These are phyloP conservation scores for Epichloe scottii DNA, from an alignment of 2,329 filamentous ascomycete species.

Conservation along the genomic window DNA sequence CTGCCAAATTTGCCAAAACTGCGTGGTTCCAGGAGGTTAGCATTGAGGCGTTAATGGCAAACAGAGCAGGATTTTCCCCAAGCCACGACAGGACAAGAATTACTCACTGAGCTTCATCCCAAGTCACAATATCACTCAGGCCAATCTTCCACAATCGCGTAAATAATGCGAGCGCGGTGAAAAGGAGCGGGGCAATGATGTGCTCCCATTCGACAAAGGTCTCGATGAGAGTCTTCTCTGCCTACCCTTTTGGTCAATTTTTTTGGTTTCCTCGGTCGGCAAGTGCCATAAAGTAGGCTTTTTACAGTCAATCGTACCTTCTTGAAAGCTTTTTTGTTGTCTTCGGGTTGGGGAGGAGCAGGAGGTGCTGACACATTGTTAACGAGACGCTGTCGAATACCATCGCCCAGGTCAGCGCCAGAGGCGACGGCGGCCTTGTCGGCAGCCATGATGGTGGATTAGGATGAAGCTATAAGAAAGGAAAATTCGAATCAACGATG, in stretches of 20 bases:
- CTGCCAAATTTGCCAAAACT: conserved; percentile 97
- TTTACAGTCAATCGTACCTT: conserved; percentile 29
- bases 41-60: not conserved
- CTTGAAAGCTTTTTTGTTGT: conserved; percentile 45
- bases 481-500: not conserved
- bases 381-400: conserved; percentile 41
- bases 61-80: not conserved
- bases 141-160: conserved; percentile 60
- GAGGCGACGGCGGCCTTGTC: conserved; percentile 44
- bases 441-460: conserved; percentile 33
- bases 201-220: conserved; percentile 52
- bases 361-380: conserved; percentile 23
- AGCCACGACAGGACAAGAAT: not conserved
- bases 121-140: conserved; percentile 52
- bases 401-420: conserved; percentile 45
- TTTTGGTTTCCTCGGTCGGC: not conserved
- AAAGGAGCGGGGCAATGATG: conserved; percentile 47
- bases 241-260: conserved; percentile 10
- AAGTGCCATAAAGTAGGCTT: not conserved
- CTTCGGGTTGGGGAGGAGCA: conserved; percentile 34
- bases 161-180: conserved; percentile 50
- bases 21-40: conserved; percentile 12
- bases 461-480: conserved; percentile 1
- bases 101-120: conserved; percentile 53
- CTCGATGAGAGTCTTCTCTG: conserved; percentile 43